These are phyloP conservation scores for Candida nemodendra DNA, from an alignment of 805 yeast genomes.

Conservation along the genomic window DNA sequence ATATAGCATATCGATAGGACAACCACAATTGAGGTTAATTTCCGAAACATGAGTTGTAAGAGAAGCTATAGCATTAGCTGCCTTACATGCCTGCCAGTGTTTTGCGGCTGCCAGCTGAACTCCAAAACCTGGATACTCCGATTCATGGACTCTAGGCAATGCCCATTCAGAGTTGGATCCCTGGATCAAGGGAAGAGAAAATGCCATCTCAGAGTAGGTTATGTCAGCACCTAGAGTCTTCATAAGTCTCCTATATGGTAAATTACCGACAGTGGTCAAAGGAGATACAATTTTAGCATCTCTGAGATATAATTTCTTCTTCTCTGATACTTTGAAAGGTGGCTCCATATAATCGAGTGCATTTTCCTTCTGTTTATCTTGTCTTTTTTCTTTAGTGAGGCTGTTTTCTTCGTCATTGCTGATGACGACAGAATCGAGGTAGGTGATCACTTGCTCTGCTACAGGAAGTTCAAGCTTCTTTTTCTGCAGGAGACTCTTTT, in stretches of 20 bases:
- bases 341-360: constrained; percentile 67
- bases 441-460: constrained; percentile 58
- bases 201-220: constrained; percentile 95
- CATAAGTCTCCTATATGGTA: constrained; percentile 94
- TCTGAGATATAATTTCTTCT: constrained; percentile 65
- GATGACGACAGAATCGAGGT: constrained; percentile 60
- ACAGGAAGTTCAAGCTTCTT: constrained; percentile 58
- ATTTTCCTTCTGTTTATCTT: constrained; percentile 32
- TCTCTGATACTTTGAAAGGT: constrained; percentile 75
- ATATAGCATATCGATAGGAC: constrained; percentile 94
- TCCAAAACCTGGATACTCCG: constrained; percentile 87
- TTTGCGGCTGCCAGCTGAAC: constrained; percentile 90
- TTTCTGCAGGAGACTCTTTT: constrained; percentile 52
- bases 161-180: constrained; percentile 98
- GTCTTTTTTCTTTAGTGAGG: constrained; percentile 33
- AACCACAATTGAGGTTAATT: constrained; percentile 90
- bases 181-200: constrained; percentile 78
- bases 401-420: constrained; percentile 35
- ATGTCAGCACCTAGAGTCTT: constrained; percentile 86
- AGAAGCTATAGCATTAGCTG: constrained; percentile 73
- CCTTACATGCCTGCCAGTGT: constrained; percentile 91
- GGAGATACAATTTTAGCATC: constrained; percentile 91
- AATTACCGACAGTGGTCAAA: constrained; percentile 93
- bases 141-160: constrained; percentile 78
- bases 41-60: constrained; percentile 68